phyloP scores from a whole-genome alignment of 306 rosid species.

The Acmispon strigosus region DNA sequence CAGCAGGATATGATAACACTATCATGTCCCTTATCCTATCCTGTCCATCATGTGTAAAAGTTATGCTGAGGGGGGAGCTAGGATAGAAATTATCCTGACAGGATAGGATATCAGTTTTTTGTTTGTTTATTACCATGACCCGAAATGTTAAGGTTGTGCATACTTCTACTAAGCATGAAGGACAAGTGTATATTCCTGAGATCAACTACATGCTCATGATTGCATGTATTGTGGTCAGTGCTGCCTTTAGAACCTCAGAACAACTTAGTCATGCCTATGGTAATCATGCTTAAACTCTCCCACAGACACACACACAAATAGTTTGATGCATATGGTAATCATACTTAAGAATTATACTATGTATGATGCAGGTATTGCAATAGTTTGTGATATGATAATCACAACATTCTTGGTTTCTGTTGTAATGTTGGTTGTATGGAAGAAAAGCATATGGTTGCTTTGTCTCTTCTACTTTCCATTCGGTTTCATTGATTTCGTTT shows the following conservation, averaged over 20 bases:
- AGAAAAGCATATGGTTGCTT: conserved; percentile 44
- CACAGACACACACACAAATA: too few species aligned
- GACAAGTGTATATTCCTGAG: conserved; percentile 76
- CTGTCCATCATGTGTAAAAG: too few species aligned
- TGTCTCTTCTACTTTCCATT: conserved; percentile 35
- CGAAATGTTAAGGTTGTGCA: too few species aligned
- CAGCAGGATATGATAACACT: too few species aligned
- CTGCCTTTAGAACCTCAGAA: conserved; percentile 41
- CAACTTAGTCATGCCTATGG: conserved; percentile 63
- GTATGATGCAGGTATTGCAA: conserved; percentile 45
- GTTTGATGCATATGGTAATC: too few species aligned
- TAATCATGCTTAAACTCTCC: not conserved
- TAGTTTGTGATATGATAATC: conserved; percentile 51
- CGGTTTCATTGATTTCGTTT: conserved; percentile 28
- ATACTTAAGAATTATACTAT: not conserved
- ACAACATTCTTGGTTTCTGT: conserved; percentile 42
- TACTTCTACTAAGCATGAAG: conserved; percentile 50
- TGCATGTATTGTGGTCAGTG: conserved; percentile 41
- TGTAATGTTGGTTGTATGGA: conserved; percentile 56
- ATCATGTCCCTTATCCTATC: too few species aligned
- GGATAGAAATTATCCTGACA: too few species aligned
- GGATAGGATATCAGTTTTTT: too few species aligned
- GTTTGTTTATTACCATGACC: too few species aligned
- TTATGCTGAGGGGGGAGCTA: too few species aligned
- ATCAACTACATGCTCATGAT: conserved; percentile 55